Conservation (phyloP, 2,329 filamentous ascomycete genomes). For the Pestalotiopsis sp. region DNA sequence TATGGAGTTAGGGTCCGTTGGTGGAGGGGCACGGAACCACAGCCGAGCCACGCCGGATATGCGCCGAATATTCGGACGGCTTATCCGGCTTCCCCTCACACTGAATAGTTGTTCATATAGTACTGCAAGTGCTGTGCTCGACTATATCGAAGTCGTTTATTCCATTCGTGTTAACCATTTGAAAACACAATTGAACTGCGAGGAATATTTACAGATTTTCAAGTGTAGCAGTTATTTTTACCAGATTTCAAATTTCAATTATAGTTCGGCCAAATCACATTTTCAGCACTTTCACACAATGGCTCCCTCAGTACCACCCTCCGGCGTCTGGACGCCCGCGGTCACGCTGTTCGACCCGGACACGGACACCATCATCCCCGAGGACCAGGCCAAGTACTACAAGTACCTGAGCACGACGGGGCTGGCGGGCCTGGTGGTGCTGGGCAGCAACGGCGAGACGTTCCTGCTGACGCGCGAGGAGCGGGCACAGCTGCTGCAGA, state of each 20-base stretch:
- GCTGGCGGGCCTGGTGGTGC: conserved; percentile 34
- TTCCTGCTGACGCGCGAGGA: conserved; percentile 61
- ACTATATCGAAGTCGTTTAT: neutral
- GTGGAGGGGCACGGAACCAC: neutral
- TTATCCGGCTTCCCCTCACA: neutral
- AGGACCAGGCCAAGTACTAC: conserved; percentile 51
- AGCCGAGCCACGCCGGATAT: neutral
- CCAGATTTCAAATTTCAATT: neutral
- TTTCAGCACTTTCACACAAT: neutral
- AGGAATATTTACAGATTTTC: neutral
- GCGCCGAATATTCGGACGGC: neutral
- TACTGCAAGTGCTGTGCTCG: neutral
- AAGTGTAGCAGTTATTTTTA: neutral
- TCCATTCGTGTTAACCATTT: neutral
- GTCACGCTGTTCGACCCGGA: conserved; percentile 55
- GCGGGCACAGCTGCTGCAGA: conserved; percentile 55
- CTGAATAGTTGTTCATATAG: neutral
- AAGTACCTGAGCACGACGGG: conserved; percentile 45
- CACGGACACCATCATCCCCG: conserved; percentile 48
- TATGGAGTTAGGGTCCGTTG: neutral
- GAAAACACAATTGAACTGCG: neutral
- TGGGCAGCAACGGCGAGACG: conserved; percentile 37
- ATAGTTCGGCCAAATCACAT: neutral
- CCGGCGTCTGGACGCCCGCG: conserved; percentile 50
- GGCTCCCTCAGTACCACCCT: conserved; percentile 30